These are phyloP conservation scores for Anastatica hierochuntica DNA, from an alignment of 345 rosid genomes.

Conservation along the genomic window DNA sequence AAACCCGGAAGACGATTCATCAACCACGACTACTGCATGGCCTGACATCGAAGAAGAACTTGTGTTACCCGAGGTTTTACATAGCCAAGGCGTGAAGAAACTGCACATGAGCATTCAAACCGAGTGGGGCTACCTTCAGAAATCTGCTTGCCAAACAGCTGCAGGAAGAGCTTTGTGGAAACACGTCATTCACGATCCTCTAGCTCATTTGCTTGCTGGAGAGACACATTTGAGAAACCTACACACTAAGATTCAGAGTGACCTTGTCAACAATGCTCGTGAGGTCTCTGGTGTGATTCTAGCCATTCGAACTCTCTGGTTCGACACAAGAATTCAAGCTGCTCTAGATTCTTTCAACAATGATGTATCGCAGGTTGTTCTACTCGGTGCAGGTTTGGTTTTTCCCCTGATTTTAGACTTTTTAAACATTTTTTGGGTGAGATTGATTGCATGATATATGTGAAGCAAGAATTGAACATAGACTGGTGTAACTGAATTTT, in stretches of 20 bases:
- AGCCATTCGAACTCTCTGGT: slow-evolving; percentile 85
- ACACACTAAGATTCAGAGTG: slow-evolving; percentile 68
- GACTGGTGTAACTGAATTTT: slow-evolving; percentile 4
- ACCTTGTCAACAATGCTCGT: slow-evolving; percentile 54
- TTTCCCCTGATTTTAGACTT: not conserved
- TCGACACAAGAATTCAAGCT: slow-evolving; percentile 71
- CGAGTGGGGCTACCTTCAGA: slow-evolving; percentile 58
- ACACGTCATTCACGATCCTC: slow-evolving; percentile 61
- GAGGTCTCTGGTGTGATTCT: slow-evolving; percentile 79
- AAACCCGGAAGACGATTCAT: slow-evolving; percentile 18
- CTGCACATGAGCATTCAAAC: slow-evolving; percentile 53
- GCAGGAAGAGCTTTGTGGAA: slow-evolving; percentile 95
- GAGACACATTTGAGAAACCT: slow-evolving; percentile 62
- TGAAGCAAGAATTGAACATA: not conserved
- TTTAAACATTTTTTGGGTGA: not conserved
- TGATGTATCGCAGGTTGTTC: slow-evolving; percentile 60
- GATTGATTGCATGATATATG: not conserved
- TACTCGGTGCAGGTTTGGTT: slow-evolving; percentile 85
- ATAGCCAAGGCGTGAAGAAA: slow-evolving; percentile 34
- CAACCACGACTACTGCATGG: slow-evolving; percentile 23
- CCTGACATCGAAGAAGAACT: slow-evolving; percentile 40
- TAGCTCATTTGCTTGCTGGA: slow-evolving; percentile 77
- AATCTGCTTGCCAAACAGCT: slow-evolving; percentile 82
- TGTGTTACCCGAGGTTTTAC: slow-evolving; percentile 36
- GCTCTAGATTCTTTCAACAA: slow-evolving; percentile 44